A percentile compares a stretch with the other conserved stretches of the same genome.
phyloP scores from a whole-genome alignment of 129 eudicot species.

The Flaveria ramosissima region DNA sequence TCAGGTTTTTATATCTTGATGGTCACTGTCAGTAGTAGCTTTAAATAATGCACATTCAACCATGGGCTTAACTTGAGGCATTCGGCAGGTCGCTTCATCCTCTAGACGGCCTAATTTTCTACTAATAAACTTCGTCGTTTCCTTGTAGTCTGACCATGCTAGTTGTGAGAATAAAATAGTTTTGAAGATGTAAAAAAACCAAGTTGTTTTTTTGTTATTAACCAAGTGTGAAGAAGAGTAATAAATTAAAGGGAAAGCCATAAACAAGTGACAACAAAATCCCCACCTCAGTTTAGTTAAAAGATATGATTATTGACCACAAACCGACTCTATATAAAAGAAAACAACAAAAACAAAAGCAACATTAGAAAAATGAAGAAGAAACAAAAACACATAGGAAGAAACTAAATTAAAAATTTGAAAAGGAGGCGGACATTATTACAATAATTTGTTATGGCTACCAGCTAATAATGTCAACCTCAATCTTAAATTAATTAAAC shows the following conservation, averaged over 20 bases:
- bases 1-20: neutral
- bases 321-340: constrained; percentile 25
- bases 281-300: constrained; percentile 19
- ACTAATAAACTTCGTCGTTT: neutral
- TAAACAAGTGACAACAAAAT: constrained; percentile 8
- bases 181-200: neutral
- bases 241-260: constrained; percentile 14
- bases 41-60: neutral
- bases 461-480: constrained; percentile 38
- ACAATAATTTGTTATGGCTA: constrained; percentile 30
- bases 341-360: constrained; percentile 12
- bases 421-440: constrained; percentile 30
- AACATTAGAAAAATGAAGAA: constrained; percentile 16
- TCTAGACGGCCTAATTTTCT: no score
- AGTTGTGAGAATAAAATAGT: neutral
- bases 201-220: constrained; percentile 11
- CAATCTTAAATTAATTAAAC: constrained; percentile 20
- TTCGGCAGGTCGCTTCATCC: no score
- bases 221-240: constrained; percentile 11
- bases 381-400: constrained; percentile 25
- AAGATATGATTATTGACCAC: constrained; percentile 29
- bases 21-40: neutral
- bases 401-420: constrained; percentile 15
- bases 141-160: neutral
- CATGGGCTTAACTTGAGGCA: neutral